These are phyloP conservation scores for Ilyonectria sp. DNA, from an alignment of 2,329 filamentous ascomycete genomes.

Conservation along the genomic window DNA sequence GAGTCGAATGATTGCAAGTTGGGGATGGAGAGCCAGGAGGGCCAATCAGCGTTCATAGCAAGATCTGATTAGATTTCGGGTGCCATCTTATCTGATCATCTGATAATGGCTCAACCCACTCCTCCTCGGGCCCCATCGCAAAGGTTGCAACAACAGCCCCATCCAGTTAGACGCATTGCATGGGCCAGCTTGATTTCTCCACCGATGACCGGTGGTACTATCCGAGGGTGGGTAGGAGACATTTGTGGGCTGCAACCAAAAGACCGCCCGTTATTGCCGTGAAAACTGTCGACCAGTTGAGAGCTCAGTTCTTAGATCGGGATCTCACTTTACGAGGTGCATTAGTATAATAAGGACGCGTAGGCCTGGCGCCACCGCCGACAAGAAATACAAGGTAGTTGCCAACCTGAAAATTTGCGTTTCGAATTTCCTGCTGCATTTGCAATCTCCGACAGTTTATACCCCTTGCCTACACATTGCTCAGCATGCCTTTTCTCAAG, in stretches of 20 bases:
- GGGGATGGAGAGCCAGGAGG: constrained; percentile 10
- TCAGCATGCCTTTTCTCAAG: constrained; percentile 39
- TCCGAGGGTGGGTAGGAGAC: constrained; percentile 23
- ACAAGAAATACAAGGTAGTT: constrained; percentile 13
- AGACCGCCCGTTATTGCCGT: constrained; percentile 13
- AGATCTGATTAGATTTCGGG: constrained; percentile 49
- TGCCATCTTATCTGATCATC: constrained; percentile 45
- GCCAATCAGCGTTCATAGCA: constrained; percentile 37
- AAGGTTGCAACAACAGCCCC: constrained; percentile 28
- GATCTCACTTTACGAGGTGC: constrained; percentile 9
- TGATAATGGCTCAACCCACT: constrained; percentile 39
- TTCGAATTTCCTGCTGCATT: constrained; percentile 6
- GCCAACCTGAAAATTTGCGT: neutral
- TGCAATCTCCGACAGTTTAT: constrained; percentile 17
- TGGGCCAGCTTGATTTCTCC: constrained; percentile 25
- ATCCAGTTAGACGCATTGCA: constrained; percentile 17
- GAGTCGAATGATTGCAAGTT: neutral
- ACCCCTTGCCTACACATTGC: neutral
- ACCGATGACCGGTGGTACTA: constrained; percentile 15
- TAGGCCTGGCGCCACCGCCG: constrained; percentile 20
- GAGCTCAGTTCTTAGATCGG: constrained; percentile 6
- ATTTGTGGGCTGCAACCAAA: neutral
- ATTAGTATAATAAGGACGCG: constrained; percentile 35
- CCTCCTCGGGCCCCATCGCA: constrained; percentile 13
- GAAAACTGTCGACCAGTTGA: neutral